phyloP scores from a whole-genome alignment of 345 rosid species.

The Streptanthus diversifolius region DNA sequence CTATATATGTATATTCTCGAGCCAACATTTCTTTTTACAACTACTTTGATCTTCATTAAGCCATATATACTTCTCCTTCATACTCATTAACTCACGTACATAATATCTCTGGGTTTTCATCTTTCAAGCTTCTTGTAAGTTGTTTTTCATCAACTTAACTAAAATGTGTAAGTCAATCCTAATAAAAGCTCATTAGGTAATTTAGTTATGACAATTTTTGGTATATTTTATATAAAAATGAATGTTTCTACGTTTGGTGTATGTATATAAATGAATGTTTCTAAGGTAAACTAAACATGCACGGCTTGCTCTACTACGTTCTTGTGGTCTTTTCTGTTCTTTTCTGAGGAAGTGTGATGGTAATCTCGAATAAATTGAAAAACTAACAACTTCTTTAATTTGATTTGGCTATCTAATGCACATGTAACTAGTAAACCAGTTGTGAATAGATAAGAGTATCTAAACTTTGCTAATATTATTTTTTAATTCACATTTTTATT shows the following conservation, averaged over 20 bases:
- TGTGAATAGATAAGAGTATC: background rate
- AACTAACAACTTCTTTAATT: background rate
- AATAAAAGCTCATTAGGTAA: background rate
- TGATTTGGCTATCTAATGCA: background rate
- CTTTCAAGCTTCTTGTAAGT: slow-evolving; percentile 9
- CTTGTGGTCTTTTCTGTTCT: background rate
- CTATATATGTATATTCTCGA: slow-evolving; percentile 4
- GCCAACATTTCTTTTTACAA: background rate
- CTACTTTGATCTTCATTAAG: background rate
- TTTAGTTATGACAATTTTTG: background rate
- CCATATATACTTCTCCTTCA: background rate
- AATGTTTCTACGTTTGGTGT: background rate
- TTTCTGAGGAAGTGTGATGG: background rate
- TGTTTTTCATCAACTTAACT: background rate
- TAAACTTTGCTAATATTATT: background rate
- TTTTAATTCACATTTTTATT: background rate
- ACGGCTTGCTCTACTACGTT: background rate
- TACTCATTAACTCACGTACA: background rate
- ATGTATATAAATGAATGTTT: background rate
- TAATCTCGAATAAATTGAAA: background rate
- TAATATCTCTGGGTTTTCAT: slow-evolving; percentile 1
- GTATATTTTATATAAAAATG: background rate
- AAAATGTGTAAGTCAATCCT: slow-evolving; percentile 15
- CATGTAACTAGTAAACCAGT: background rate
- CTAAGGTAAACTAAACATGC: background rate